Evolutionary conservation across 257 asterid species (phyloP).

Genomic region (Petrea volubilis): DNA sequence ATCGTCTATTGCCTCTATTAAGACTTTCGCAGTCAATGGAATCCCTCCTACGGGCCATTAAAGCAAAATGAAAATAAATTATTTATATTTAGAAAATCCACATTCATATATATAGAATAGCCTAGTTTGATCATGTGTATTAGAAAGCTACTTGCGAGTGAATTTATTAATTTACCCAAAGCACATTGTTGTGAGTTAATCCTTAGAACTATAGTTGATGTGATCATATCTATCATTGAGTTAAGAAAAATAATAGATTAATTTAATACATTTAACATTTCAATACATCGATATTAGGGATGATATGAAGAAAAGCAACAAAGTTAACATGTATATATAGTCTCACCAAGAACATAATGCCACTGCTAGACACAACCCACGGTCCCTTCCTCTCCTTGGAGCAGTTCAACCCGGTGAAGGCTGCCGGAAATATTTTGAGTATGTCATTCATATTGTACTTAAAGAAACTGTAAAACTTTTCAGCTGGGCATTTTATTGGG

Average conservation of each 20-base stretch:
- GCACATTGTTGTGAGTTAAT: too few species aligned
- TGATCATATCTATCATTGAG: too few species aligned
- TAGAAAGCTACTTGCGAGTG: too few species aligned
- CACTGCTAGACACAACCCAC: conserved; percentile 33
- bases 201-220: too few species aligned
- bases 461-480: conserved; percentile 27
- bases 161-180: too few species aligned
- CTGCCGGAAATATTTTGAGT: conserved; percentile 24
- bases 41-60: conserved; percentile 15
- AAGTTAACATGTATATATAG: not conserved
- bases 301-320: too few species aligned
- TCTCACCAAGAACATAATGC: conserved; percentile 30
- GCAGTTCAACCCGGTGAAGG: conserved; percentile 17
- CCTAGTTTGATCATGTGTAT: too few species aligned
- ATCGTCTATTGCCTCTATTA: conserved; percentile 25
- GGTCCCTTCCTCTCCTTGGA: conserved; percentile 36
- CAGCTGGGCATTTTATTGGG: conserved; percentile 22
- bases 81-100: not conserved
- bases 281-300: too few species aligned
- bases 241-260: too few species aligned
- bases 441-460: conserved; percentile 19
- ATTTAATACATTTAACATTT: too few species aligned
- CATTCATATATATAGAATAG: too few species aligned
- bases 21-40: conserved; percentile 3
- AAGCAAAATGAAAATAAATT: not conserved